phyloP scores from a whole-genome alignment of 768 basidiomycete species.

The Serendipita sp. region DNA sequence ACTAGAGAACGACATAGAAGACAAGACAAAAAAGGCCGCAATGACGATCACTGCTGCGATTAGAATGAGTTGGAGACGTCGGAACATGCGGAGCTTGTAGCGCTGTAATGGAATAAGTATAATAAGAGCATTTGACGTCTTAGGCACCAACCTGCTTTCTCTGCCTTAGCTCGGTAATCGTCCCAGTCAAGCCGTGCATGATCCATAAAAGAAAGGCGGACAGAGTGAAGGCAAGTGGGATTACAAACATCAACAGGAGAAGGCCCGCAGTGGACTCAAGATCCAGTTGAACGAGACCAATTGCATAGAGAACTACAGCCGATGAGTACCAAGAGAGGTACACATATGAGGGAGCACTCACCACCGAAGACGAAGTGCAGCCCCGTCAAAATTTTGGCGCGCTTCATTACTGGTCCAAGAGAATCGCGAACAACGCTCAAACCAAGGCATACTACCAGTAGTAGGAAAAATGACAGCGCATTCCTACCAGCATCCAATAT shows the following conservation, averaged over 20 bases:
- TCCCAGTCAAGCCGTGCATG: constrained; percentile 46
- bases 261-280: constrained; percentile 81
- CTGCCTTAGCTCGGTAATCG: neutral
- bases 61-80: constrained; percentile 68
- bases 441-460: constrained; percentile 83
- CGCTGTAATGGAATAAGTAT: constrained; percentile 16
- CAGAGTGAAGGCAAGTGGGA: constrained; percentile 89
- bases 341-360: constrained; percentile 25
- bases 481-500: constrained; percentile 90
- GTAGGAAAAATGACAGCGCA: constrained; percentile 86
- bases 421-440: constrained; percentile 83
- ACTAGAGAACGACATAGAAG: constrained; percentile 79
- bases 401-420: constrained; percentile 66
- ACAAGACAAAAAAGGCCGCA: constrained; percentile 80
- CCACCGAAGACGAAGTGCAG: constrained; percentile 91
- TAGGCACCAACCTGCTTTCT: neutral
- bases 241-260: constrained; percentile 72
- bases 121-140: neutral
- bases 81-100: constrained; percentile 82
- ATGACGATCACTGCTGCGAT: constrained; percentile 68
- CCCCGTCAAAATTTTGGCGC: constrained; percentile 61
- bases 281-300: constrained; percentile 87
- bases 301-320: constrained; percentile 62
- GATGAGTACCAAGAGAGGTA: neutral
- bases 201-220: constrained; percentile 96